Base-by-base conservation (phyloP, 345 rosid genomes). In the Acer negundo region DNA sequence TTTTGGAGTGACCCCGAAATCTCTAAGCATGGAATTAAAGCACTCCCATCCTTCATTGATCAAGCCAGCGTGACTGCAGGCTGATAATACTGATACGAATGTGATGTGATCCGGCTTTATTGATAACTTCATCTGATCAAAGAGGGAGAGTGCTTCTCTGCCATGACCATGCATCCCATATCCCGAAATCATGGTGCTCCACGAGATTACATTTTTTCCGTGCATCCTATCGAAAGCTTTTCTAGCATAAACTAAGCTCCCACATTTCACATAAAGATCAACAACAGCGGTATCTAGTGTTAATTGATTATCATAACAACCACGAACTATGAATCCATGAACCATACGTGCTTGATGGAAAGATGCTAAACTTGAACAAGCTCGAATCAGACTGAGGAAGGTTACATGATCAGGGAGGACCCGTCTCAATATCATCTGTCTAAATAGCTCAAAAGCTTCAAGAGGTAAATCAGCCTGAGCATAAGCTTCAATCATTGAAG, bases 181-280 rank as follows among this genome's bases (percentile, higher is more conserved):
- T 11, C 92, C 92, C 1, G 86, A 84, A 56, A 89, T 87, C 86
- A 89, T 89, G 46, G 87, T 79, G 77, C 82, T 89, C 87, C 90
- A 89, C 7, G 90, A 67, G 75, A 87, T 85, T 7, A 89, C 38
- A 73, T 83, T 87, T 77, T 72, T 84, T 10, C 59, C 74, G 11
- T 35, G 77, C 87, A 86, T 85, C 73, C 81, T 62, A 51, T 75
- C 79, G 70, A 85, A 89, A 73, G 84, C 82, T 77, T 78, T 82
- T 81, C 83, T 79, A 49, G 89, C 87, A 72, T 81, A 82, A 42
- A 17, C 19, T 46, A 85, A 78, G 75, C 84, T 80, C 22, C 90
- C 92, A 75, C 89, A 86, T 80, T 86, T 86, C 75, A 80, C 85
- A n/a, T 80, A 77, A 10, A 85, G 78, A 85, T 82, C 83, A 66